Conservation (phyloP, 1,139 yeast species). For the Nakaseomyces bracarensis region DNA sequence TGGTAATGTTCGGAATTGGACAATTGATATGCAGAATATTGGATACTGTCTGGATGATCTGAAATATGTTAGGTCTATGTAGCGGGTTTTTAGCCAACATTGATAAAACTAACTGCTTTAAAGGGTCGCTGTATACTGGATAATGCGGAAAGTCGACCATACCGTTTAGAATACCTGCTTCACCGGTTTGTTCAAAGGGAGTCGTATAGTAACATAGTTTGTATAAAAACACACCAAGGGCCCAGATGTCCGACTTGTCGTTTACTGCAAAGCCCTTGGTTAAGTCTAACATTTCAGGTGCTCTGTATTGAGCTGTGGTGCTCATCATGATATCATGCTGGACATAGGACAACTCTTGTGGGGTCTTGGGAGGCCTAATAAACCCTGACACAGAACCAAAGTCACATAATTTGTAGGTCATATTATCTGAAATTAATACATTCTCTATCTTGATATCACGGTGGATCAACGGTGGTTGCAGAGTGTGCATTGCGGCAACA, state of each 20-base stretch:
- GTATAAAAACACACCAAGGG: slow-evolving; percentile 68
- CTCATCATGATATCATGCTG: slow-evolving; percentile 64
- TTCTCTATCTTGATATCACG: slow-evolving; percentile 76
- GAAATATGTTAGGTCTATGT: slow-evolving; percentile 63
- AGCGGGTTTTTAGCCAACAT: slow-evolving; percentile 63
- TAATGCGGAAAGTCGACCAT: slow-evolving; percentile 48
- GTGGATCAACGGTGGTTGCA: slow-evolving; percentile 51
- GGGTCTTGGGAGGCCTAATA: slow-evolving; percentile 55
- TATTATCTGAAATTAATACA: slow-evolving; percentile 51
- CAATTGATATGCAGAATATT: slow-evolving; percentile 47
- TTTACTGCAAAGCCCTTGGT: slow-evolving; percentile 60
- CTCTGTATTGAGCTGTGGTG: slow-evolving; percentile 75
- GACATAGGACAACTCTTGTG: slow-evolving; percentile 50
- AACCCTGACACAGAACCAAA: slow-evolving; percentile 65
- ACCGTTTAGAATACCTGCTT: slow-evolving; percentile 62
- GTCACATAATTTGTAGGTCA: slow-evolving; percentile 61
- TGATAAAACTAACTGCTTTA: slow-evolving; percentile 52
- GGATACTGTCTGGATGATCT: slow-evolving; percentile 58
- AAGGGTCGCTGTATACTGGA: slow-evolving; percentile 41
- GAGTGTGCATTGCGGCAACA: slow-evolving; percentile 62
- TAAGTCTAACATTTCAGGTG: slow-evolving; percentile 77
- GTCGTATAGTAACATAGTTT: slow-evolving; percentile 74
- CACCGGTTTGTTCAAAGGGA: slow-evolving; percentile 70
- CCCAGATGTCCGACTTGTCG: slow-evolving; percentile 79
- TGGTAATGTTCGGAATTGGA: slow-evolving; percentile 37